Evolutionary conservation across 352 stramenopile species (phyloP), one percentile per base, ranked within the genome.

Genomic region (Phytophthora boehmeriae): DNA sequence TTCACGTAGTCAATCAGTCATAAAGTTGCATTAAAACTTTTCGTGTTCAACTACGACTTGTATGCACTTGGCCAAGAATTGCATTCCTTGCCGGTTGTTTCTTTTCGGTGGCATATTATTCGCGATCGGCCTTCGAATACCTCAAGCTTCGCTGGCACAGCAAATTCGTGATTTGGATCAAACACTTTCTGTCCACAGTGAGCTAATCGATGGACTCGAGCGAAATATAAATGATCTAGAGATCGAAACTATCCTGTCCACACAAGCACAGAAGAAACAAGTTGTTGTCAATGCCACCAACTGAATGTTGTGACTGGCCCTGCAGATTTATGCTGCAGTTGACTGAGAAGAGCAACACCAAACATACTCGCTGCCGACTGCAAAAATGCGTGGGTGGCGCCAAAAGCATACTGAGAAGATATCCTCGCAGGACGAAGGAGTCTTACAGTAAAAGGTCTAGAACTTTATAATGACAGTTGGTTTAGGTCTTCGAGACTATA

Each of bases 1-100:
- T 49, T 49, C 42, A 34, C 30, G 42, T 49, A 14, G 34, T 34
- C 19, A 44, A 16, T 10, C 19, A 44, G 38, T 44, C 38, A 11
- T 49, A 49, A 49, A 30, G 42, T 14, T 49, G 42, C 42, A 48
- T 48, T n/a, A 48, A 19, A 48, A 17, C 42, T 4, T 44, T 44
- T 17, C 38, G 38, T 44, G 13, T 44, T 44, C 13, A 22, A 22
- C 16, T 30, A 30, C 25, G 25, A 6, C 25, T 30, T 30, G 25
- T 30, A 30, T 6, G 25, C 25, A 30, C 25, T 30, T 30, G 25
- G 3, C 25, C 25, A 30, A 30, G 6, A 6, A 44, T 22, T 22
- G 4, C 38, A 19, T 41, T 41, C 14, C 16, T 5, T 17, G 11
- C 3, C 14, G 2, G 16, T 41, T 41, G 10, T 9, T 41, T 41